Evolutionary conservation across 371 early-diverging fungal genomes (phyloP), one percentile per base, ranked within the genome.

Genomic region (Mucor racemosus): DNA sequence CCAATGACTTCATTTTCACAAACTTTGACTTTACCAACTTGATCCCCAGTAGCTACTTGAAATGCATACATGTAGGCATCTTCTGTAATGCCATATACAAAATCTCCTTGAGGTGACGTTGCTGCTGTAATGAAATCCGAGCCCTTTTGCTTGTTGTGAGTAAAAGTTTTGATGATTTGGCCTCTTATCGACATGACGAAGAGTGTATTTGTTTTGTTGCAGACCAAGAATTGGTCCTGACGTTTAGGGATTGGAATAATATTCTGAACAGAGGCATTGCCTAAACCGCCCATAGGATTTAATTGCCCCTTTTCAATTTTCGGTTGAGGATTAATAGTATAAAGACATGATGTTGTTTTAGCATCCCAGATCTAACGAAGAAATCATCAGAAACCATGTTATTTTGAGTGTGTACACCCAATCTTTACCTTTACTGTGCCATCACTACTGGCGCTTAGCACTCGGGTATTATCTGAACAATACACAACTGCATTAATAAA

Each of bases 401-500:
- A 26, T 3, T 26, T 26, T 1, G 26, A 26, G 26, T 26, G 26
- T 26, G 26, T 26, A 26, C 26, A 26, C 26, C 1, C 26, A 26
- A 26, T 26, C 1, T 26, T 26, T 81, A 94, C 92, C 84, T 90
- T 94, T 53, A 94, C 82, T 0, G 92, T 90, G 5, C 97, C 97
- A 71, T 98, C 98, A 64, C 91, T 91, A 44, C 93, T 92, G 0
- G 85, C 93, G 68, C 90, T 93, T 15, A 95, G 65, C 0, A 98
- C 79, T 3, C 82, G 73, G 1, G 83, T 66, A 68, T 87, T 87
- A 66, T 94, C 94, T 10, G 75, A 54, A 13, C 88, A 88, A 64
- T 88, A 98, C 4, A 86, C 58, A 3, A 88, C 94, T 17, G 82
- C 76, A 75, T 95, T 97, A 44, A 96, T 91, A 67, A 91, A 94